Evolutionary conservation across 257 asterid genomes (phyloP), one percentile per base, ranked within the genome.

Genomic region (Solanum ahanhuiri): DNA sequence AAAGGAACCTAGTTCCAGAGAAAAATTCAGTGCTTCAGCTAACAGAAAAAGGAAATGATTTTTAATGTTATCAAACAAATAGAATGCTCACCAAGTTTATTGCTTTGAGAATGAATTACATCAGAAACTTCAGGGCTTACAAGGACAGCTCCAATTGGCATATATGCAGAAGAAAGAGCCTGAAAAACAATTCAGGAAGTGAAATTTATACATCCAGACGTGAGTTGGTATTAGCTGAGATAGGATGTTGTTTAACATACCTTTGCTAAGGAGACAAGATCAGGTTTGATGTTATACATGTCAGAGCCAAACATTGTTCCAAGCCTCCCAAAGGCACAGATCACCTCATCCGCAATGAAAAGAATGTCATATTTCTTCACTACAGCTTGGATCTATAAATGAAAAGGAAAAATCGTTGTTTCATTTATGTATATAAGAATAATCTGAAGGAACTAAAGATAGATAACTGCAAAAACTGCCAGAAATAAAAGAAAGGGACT

Each of bases 111-210:
- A 93, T 93, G 39, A 89, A 97, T 92, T 84, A 97, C 99, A 72
- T 97, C 98, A 6, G 90, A 86, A 60, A 97, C 41, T 89, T 94
- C 89, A 7, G 97, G 95, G 92, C 98, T 95, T 73, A 97, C 93
- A 71, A 97, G 98, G 86, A 97, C 91, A 30, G 98, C 98, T 88
- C 99, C 98, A 64, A 97, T 94, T 28, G 99, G 98, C 98, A 95
- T 90, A 86, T 97, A 95, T 9, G 94, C 98, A 39, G 99, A 97
- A 83, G 99, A 97, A 79, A 97, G 95, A 39, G 98, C 99, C 98
- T 96, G 90, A 14, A n/a, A 35, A 63, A 31, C 25, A 35, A 86
- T 33, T 66, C 23, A 25, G 9, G 43, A 23, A 83, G 7, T 12
- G 37, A 33, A 64, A 45, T 82, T 58, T 43, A 66, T 86, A 17